Conservation (phyloP, 495 filamentous ascomycete genomes). For the Aspergillus leporis region DNA sequence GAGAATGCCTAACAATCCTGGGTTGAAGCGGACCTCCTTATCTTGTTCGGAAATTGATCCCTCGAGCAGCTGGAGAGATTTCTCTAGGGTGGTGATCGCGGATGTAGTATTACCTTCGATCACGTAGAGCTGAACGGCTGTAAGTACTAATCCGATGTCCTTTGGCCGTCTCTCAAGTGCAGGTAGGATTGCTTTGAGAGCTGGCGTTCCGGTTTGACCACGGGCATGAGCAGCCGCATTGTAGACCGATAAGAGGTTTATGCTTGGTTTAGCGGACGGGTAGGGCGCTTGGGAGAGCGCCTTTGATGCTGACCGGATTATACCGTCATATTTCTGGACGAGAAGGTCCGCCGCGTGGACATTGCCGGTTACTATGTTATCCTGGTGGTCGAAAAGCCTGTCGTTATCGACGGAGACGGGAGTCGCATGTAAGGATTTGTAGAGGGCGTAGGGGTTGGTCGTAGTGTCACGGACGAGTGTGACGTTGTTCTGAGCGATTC, state of each 20-base stretch:
- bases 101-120: constrained; percentile 70
- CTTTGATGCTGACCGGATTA: constrained; percentile 64
- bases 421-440: constrained; percentile 63
- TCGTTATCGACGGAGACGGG: constrained; percentile 63
- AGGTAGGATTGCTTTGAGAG: constrained; percentile 70
- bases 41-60: constrained; percentile 60
- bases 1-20: constrained; percentile 80
- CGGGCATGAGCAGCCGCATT: constrained; percentile 76
- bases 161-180: constrained; percentile 74
- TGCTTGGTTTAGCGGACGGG: constrained; percentile 55
- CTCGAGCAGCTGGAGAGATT: constrained; percentile 72
- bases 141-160: constrained; percentile 82
- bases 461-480: constrained; percentile 56
- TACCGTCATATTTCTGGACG: constrained; percentile 73
- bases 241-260: constrained; percentile 69
- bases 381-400: constrained; percentile 76
- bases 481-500: constrained; percentile 78
- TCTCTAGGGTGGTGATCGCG: constrained; percentile 74
- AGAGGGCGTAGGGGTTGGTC: constrained; percentile 76
- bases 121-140: constrained; percentile 82
- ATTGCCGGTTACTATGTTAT: constrained; percentile 67
- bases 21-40: constrained; percentile 73
- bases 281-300: constrained; percentile 53
- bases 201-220: constrained; percentile 62
- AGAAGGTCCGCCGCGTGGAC: constrained; percentile 71